A percentile compares a stretch with the other conserved stretches of the same genome.
phyloP scores from a whole-genome alignment of 2,329 filamentous ascomycete genomes.

The Byssoonygena ceratinophila region DNA sequence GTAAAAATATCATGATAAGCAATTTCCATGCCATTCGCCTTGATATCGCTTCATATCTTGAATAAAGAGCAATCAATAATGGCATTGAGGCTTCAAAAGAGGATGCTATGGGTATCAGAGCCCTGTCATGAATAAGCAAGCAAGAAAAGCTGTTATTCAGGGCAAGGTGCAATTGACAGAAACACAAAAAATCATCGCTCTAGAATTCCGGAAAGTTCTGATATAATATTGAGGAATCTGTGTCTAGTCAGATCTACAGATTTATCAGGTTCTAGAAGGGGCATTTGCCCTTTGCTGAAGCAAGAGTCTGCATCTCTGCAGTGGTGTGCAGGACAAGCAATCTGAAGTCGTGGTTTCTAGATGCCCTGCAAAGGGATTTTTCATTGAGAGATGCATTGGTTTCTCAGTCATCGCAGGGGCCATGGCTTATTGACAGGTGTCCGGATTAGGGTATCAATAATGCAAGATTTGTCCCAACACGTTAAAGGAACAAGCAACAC shows the following conservation, averaged over 20 bases:
- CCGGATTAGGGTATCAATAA: slow-evolving; percentile 17
- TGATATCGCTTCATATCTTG: not conserved
- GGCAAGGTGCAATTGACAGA: not conserved
- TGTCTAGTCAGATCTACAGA: not conserved
- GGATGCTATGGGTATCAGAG: not conserved
- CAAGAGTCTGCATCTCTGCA: not conserved
- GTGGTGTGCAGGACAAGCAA: not conserved
- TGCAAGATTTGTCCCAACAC: slow-evolving; percentile 6
- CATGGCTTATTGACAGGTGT: slow-evolving; percentile 7
- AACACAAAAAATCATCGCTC: not conserved
- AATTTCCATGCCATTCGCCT: not conserved
- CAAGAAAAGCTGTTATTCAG: not conserved
- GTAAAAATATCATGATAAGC: not conserved
- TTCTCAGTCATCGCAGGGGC: slow-evolving; percentile 7
- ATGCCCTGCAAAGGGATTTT: not conserved
- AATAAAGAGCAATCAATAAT: slow-evolving; percentile 2
- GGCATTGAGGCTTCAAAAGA: slow-evolving; percentile 4
- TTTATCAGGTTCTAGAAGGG: not conserved
- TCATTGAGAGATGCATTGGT: slow-evolving; percentile 10
- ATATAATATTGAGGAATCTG: not conserved
- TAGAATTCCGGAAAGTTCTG: not conserved
- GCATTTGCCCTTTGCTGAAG: not conserved
- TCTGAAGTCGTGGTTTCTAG: not conserved
- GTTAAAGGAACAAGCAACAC: not conserved
- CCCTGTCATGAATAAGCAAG: not conserved